Evolutionary conservation across 2,329 filamentous ascomycete species (phyloP).

Genomic region (Onygenales sp.): DNA sequence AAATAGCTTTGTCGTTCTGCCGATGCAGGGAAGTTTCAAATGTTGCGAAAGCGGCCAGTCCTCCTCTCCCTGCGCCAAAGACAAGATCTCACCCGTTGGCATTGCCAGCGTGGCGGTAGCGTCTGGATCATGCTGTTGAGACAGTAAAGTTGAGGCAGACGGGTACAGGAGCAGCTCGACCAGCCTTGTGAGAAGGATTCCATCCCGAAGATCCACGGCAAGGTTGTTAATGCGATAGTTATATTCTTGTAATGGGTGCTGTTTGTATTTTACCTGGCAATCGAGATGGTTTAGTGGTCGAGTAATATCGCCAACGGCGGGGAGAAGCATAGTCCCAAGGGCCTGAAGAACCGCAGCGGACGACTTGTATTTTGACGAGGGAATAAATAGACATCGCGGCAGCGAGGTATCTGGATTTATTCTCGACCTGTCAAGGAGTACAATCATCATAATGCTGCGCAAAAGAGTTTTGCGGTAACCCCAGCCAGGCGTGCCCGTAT

Average conservation of each 20-base stretch:
- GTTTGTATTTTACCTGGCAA: slow-evolving; percentile 46
- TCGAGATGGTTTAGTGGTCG: slow-evolving; percentile 47
- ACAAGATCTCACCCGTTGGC: slow-evolving; percentile 36
- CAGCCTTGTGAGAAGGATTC: slow-evolving; percentile 49
- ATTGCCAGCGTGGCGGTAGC: slow-evolving; percentile 37
- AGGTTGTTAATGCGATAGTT: slow-evolving; percentile 50
- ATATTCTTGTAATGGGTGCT: slow-evolving; percentile 51
- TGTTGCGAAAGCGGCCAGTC: slow-evolving; percentile 45
- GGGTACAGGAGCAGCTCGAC: slow-evolving; percentile 49
- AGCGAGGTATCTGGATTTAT: slow-evolving; percentile 20
- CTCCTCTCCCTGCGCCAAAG: slow-evolving; percentile 23
- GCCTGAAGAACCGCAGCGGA: slow-evolving; percentile 45
- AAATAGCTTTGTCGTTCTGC: slow-evolving; percentile 47
- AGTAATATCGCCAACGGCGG: slow-evolving; percentile 48
- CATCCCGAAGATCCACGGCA: slow-evolving; percentile 53
- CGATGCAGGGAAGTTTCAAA: slow-evolving; percentile 48
- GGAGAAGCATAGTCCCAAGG: slow-evolving; percentile 45
- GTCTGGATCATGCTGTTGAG: slow-evolving; percentile 17
- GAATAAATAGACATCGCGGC: slow-evolving; percentile 41
- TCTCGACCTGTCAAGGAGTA: slow-evolving; percentile 49
- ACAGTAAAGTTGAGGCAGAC: slow-evolving; percentile 19
- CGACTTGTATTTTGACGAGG: slow-evolving; percentile 45
- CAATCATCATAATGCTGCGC: slow-evolving; percentile 51
- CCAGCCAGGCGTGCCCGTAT: slow-evolving; percentile 36
- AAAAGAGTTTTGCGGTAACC: slow-evolving; percentile 48